Evolutionary conservation across 1,284 basidiomycete genomes (phyloP).

Genomic region (Coriolopsis trogii): DNA sequence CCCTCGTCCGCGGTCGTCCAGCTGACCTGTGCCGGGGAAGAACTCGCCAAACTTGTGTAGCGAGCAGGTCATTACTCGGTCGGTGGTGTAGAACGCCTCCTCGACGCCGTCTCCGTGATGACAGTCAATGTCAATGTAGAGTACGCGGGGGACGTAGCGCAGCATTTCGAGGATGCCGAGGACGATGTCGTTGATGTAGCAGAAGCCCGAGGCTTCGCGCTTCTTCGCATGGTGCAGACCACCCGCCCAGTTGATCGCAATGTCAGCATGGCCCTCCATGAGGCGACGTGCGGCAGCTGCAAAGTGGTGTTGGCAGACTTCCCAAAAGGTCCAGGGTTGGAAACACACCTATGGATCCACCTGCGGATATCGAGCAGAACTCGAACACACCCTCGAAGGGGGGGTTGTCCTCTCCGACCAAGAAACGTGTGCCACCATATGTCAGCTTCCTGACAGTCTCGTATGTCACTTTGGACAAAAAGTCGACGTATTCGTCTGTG

Average conservation of each 20-base stretch:
- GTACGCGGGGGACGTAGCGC: constrained; percentile 80
- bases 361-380: constrained; percentile 96
- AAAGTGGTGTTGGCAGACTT: neutral
- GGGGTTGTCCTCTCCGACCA: constrained; percentile 95
- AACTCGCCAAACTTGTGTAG: constrained; percentile 99
- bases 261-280: constrained; percentile 83
- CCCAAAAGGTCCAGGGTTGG: no score
- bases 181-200: constrained; percentile 97
- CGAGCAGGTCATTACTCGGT: constrained; percentile 94
- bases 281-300: constrained; percentile 84
- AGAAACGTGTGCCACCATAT: constrained; percentile 80
- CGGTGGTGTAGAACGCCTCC: constrained; percentile 97
- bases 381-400: constrained; percentile 97
- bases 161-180: constrained; percentile 89
- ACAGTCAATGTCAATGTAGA: constrained; percentile 98
- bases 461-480: constrained; percentile 85
- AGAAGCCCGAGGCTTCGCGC: constrained; percentile 94
- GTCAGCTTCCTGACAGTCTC: constrained; percentile 87
- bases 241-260: constrained; percentile 97
- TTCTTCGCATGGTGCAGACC: constrained; percentile 99
- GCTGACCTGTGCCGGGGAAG: constrained; percentile 93
- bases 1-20: constrained; percentile 85
- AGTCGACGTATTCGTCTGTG: constrained; percentile 97
- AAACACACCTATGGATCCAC: constrained; percentile 81
- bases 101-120: constrained; percentile 99